Evolutionary conservation across 2,329 filamentous ascomycete species (phyloP), one percentile per base, ranked within the genome.

Genomic region (Aspergillus quadricinctus): DNA sequence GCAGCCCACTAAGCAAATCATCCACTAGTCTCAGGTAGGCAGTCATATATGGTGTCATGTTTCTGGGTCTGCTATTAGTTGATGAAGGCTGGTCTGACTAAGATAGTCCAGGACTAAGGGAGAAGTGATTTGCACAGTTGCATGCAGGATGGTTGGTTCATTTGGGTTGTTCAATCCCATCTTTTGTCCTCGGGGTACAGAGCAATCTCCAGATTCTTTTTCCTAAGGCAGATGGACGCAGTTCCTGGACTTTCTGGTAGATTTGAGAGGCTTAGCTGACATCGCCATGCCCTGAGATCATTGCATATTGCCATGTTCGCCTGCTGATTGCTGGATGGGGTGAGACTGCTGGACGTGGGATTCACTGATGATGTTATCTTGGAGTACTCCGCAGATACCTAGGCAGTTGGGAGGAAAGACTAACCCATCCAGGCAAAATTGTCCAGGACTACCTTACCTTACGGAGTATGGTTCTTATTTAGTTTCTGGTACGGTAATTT

Each of bases 401-500:
- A 21, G 41, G 21, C 21, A 23, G 3, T 7, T 25, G 41, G 23
- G 23, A 45, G 56, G 60, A 64, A 64, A 54, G 29, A 46, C 58
- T 65, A 65, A 57, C 63, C 60, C 51, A 48, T 59, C 57, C 27
- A 43, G 61, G 63, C 48, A 64, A 65, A 61, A 57, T 19, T 55
- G 59, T 64, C 63, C 63, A 50, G 58, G 31, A 19, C 40, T n/a
- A 25, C 23, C 23, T 23, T 23, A 23, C 23, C 3, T 2, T 23
- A 19, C 4, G 11, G 8, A 28, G 28, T 28, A 28, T 35, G 1
- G 11, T 29, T 10, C 29, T 27, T 5, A 25, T 6, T 41, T 14
- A 14, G 23, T 40, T 21, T 31, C 23, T 29, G 27, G 23, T 46
- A 27, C 45, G 5, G 27, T 49, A 25, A 35, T 35, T 35, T 2